Evolutionary conservation across 495 filamentous ascomycete species (phyloP).

Genomic region (Penicillium nucicola): DNA sequence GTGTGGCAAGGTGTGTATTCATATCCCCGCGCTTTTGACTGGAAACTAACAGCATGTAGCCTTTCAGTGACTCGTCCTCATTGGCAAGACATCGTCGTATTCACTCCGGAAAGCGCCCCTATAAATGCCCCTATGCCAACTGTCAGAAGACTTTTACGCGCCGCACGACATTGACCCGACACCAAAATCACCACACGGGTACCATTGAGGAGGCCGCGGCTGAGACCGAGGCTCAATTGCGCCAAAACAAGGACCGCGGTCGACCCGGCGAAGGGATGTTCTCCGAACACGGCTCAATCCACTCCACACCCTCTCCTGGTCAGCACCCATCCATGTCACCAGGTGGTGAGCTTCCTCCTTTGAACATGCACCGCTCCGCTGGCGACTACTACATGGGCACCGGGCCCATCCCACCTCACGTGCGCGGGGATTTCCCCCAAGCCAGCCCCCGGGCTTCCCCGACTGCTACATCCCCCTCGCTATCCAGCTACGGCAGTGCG

Average conservation of each 20-base stretch:
- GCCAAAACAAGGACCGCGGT: conserved; percentile 52
- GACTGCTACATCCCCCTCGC: conserved; percentile 56
- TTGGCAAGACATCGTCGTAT: conserved; percentile 91
- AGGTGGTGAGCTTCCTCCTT: conserved; percentile 66
- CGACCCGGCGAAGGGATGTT: conserved; percentile 75
- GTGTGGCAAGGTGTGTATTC: conserved; percentile 78
- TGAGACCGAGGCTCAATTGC: conserved; percentile 79
- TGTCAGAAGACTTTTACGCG: conserved; percentile 99
- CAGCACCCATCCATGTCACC: conserved; percentile 79
- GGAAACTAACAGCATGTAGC: conserved; percentile 48
- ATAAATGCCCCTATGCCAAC: conserved; percentile 95
- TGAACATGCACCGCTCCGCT: conserved; percentile 66
- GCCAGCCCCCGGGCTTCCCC: conserved; percentile 69
- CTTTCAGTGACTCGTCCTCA: conserved; percentile 98
- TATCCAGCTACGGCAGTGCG: conserved; percentile 54
- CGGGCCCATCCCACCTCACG: conserved; percentile 75
- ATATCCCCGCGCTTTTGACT: background rate
- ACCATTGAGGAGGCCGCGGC: conserved; percentile 92
- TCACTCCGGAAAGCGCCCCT: conserved; percentile 92
- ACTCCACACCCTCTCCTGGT: conserved; percentile 84
- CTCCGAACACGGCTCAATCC: conserved; percentile 76
- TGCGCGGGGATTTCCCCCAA: conserved; percentile 76
- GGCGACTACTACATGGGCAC: conserved; percentile 65
- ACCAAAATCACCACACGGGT: conserved; percentile 94
- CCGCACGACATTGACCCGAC: conserved; percentile 88